A percentile compares a stretch with the other conserved stretches of the same genome.
phyloP scores from a whole-genome alignment of 371 early-diverging fungal species.

The Funneliformis caledonium region DNA sequence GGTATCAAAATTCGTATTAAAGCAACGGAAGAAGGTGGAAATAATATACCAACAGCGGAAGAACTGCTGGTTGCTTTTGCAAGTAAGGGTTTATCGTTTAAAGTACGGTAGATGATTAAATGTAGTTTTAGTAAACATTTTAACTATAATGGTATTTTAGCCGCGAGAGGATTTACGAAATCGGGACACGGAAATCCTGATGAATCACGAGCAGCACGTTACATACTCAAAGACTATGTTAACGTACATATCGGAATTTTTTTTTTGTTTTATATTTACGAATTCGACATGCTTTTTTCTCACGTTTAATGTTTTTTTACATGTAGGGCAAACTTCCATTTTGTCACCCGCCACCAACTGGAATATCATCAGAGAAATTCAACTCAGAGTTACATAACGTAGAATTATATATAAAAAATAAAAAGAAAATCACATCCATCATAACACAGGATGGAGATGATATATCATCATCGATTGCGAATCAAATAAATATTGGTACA shows the following conservation, averaged over 20 bases:
- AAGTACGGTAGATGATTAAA: not conserved
- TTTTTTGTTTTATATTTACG: conserved; percentile 15
- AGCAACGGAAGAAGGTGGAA: conserved; percentile 81
- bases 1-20: conserved; percentile 85
- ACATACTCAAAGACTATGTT: conserved; percentile 96
- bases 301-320: not conserved
- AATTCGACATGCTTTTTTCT: conserved; percentile 7
- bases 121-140: not conserved
- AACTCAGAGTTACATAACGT: conserved; percentile 77
- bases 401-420: conserved; percentile 62
- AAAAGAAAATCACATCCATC: conserved; percentile 58
- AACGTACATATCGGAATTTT: conserved; percentile 51
- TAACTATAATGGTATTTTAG: conserved; percentile 45
- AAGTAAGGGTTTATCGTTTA: conserved; percentile 43
- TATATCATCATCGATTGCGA: not conserved
- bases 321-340: conserved; percentile 82
- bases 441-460: conserved; percentile 51
- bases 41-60: conserved; percentile 81
- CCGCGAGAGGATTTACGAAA: conserved; percentile 90
- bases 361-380: conserved; percentile 62
- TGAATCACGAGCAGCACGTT: conserved; percentile 94
- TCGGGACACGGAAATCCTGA: conserved; percentile 96
- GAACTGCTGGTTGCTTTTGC: conserved; percentile 83
- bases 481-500: conserved; percentile 9
- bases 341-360: conserved; percentile 83